Evolutionary conservation across 1,284 basidiomycete species (phyloP).

Genomic region (Rhodotorula sp.): DNA sequence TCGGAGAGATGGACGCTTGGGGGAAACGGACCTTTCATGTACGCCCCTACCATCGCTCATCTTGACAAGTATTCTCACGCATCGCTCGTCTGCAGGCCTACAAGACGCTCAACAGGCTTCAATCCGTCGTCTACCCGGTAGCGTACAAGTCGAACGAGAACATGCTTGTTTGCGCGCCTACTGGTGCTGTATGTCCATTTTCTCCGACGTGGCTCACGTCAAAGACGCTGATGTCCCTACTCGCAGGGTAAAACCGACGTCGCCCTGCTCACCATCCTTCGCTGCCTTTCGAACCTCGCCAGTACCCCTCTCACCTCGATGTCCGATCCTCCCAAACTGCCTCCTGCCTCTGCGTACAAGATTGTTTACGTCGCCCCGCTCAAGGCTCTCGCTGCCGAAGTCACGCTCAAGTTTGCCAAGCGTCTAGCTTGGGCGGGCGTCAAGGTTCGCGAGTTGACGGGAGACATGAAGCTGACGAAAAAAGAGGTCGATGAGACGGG

Average conservation of each 20-base stretch:
- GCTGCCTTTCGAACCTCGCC: constrained; percentile 48
- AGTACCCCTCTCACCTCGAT: constrained; percentile 60
- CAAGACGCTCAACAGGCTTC: constrained; percentile 83
- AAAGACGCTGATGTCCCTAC: background rate
- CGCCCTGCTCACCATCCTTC: constrained; percentile 89
- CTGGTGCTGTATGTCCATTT: constrained; percentile 72
- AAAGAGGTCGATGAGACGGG: constrained; percentile 94
- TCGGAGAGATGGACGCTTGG: constrained; percentile 74
- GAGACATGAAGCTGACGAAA: constrained; percentile 97
- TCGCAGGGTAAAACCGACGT: constrained; percentile 96
- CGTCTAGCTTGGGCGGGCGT: constrained; percentile 87
- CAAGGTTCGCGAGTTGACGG: constrained; percentile 87
- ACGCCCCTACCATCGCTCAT: too few species aligned
- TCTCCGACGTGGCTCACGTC: background rate
- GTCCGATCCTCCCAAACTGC: constrained; percentile 45
- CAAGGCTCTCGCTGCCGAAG: constrained; percentile 96
- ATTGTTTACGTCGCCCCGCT: constrained; percentile 99
- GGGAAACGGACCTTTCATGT: constrained; percentile 86
- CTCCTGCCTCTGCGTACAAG: constrained; percentile 65
- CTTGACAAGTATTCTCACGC: constrained; percentile 33
- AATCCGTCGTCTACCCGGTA: constrained; percentile 90
- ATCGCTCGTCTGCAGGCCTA: constrained; percentile 63
- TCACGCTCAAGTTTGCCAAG: constrained; percentile 87
- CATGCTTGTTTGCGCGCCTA: constrained; percentile 92
- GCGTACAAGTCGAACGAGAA: constrained; percentile 96